Evolutionary conservation across 129 eudicot species (phyloP).

Genomic region (Deinandra increscens): DNA sequence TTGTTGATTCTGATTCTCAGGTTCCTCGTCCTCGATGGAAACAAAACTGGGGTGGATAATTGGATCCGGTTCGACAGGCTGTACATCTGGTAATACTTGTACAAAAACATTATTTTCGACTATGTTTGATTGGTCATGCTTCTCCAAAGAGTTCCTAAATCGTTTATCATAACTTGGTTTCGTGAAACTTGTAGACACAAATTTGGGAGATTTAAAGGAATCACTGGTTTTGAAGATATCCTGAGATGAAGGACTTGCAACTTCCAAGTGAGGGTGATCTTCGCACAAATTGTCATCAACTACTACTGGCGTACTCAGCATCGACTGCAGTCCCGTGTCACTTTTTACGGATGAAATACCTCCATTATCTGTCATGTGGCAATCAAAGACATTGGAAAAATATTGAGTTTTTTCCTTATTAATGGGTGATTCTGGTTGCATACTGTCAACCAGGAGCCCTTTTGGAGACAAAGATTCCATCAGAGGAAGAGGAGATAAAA

Average conservation of each 20-base stretch:
- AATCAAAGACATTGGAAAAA: constrained; percentile 32
- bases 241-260: constrained; percentile 37
- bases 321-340: constrained; percentile 33
- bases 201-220: constrained; percentile 31
- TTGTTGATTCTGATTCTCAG: constrained; percentile 36
- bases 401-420: constrained; percentile 10
- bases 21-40: constrained; percentile 34
- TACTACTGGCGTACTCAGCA: constrained; percentile 16
- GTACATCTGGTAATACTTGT: constrained; percentile 31
- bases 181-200: constrained; percentile 27
- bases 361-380: constrained; percentile 40
- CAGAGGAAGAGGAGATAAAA: constrained; percentile 37
- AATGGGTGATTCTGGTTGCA: constrained; percentile 30
- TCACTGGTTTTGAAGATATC: constrained; percentile 26
- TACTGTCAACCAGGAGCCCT: constrained; percentile 21
- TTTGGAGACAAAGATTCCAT: constrained; percentile 34
- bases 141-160: constrained; percentile 48
- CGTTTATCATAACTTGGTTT: constrained; percentile 31
- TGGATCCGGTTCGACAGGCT: constrained; percentile 27
- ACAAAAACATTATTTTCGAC: constrained; percentile 23
- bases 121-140: constrained; percentile 22
- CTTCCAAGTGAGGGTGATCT: constrained; percentile 31
- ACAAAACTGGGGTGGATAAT: constrained; percentile 18
- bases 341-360: constrained; percentile 38
- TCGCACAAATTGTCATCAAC: constrained; percentile 22